Conservation (phyloP, 805 yeast species). For the Yamadazyma laniorum region DNA sequence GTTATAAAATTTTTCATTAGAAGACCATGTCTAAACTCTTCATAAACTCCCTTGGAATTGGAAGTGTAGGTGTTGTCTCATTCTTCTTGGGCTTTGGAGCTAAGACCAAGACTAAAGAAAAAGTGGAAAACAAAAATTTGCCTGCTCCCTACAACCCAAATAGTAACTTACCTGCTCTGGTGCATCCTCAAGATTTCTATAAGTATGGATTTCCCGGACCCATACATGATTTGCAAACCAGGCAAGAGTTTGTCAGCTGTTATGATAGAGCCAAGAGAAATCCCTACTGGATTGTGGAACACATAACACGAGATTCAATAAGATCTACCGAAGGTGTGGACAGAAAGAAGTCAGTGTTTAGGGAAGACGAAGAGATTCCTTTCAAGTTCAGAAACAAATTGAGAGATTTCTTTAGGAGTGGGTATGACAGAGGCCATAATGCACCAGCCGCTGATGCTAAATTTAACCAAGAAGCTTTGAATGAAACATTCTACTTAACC, state of each 20-base stretch:
- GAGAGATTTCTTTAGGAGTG: slow-evolving; percentile 88
- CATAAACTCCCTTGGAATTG: slow-evolving; percentile 27
- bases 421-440: slow-evolving; percentile 95
- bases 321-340: slow-evolving; percentile 55
- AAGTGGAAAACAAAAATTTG: background rate
- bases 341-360: slow-evolving; percentile 77
- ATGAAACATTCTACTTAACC: slow-evolving; percentile 85
- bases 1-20: background rate
- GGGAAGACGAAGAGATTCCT: slow-evolving; percentile 85
- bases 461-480: slow-evolving; percentile 87
- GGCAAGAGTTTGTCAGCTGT: slow-evolving; percentile 79
- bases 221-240: slow-evolving; percentile 71
- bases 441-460: slow-evolving; percentile 98
- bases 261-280: slow-evolving; percentile 81
- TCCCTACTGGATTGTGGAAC: slow-evolving; percentile 91
- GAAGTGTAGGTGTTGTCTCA: slow-evolving; percentile 39
- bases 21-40: slow-evolving; percentile 27
- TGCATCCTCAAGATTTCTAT: slow-evolving; percentile 79
- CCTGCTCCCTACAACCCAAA: slow-evolving; percentile 15
- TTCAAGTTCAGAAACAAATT: slow-evolving; percentile 68
- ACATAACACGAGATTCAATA: slow-evolving; percentile 73
- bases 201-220: slow-evolving; percentile 97
- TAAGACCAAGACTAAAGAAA: slow-evolving; percentile 2
- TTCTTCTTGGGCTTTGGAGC: slow-evolving; percentile 35
- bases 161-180: slow-evolving; percentile 28